phyloP scores from a whole-genome alignment of 2,329 filamentous ascomycete species.

The Colletotrichum viniferum region DNA sequence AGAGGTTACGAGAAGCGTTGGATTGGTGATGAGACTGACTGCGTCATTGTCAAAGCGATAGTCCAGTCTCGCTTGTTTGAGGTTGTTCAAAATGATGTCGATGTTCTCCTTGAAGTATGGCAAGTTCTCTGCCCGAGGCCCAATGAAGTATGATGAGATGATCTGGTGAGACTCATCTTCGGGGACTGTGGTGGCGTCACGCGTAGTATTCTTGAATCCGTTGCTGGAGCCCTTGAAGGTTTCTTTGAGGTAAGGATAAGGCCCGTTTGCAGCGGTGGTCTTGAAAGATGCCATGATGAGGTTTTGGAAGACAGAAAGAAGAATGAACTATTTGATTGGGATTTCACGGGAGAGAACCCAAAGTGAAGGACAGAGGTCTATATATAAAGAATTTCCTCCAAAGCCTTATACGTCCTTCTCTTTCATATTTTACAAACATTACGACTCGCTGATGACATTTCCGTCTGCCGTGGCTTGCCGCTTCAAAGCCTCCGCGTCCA shows the following conservation, averaged over 20 bases:
- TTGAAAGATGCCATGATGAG: neutral
- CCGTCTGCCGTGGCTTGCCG: neutral
- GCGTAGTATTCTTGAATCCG: neutral
- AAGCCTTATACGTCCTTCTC: neutral
- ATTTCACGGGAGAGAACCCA: neutral
- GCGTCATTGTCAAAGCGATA: constrained; percentile 40
- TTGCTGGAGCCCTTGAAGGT: neutral
- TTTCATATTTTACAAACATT: neutral
- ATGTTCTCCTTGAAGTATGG: constrained; percentile 42
- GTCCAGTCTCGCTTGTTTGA: constrained; percentile 34
- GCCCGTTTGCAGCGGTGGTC: neutral
- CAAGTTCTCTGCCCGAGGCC: constrained; percentile 46
- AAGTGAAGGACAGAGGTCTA: neutral
- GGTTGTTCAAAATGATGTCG: constrained; percentile 40
- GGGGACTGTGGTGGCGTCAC: neutral
- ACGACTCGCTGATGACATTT: neutral
- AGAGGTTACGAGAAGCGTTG: no score
- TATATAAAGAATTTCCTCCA: neutral
- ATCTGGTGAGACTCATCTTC: constrained; percentile 27
- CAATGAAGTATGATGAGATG: constrained; percentile 47
- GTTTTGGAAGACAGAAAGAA: neutral
- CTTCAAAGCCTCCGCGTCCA: neutral
- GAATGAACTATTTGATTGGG: neutral
- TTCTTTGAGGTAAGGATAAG: neutral
- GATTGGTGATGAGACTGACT: constrained; percentile 24